These are phyloP conservation scores for Athelia sp. DNA, from an alignment of 1,284 basidiomycete genomes.

Conservation along the genomic window DNA sequence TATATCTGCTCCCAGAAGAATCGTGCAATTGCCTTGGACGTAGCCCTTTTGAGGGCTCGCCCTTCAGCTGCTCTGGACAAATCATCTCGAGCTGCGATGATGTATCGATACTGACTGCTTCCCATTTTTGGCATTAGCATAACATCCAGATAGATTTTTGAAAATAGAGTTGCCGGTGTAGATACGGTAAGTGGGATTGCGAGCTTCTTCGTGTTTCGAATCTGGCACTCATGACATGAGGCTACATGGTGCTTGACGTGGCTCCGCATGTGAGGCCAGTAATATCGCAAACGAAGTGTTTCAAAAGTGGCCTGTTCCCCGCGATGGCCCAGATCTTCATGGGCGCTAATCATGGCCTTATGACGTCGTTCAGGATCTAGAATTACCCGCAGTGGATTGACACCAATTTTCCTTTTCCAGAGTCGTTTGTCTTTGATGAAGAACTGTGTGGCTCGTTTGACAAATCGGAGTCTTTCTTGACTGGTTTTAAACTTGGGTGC, in stretches of 20 bases:
- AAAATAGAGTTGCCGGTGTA: conserved; percentile 22
- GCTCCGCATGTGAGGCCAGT: conserved; percentile 20
- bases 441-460: conserved; percentile 9
- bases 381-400: conserved; percentile 8
- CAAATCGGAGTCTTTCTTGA: conserved; percentile 2
- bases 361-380: conserved; percentile 4
- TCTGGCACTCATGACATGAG: conserved; percentile 33
- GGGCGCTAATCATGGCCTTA: conserved; percentile 9
- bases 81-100: conserved; percentile 21
- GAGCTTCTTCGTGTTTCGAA: conserved; percentile 18
- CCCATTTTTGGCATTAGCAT: conserved; percentile 18
- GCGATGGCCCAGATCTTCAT: conserved; percentile 22
- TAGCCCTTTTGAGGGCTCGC: conserved; percentile 17
- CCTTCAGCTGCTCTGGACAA: conserved; percentile 25
- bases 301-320: conserved; percentile 12
- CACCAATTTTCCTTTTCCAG: conserved; percentile 7
- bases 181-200: conserved; percentile 25
- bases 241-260: conserved; percentile 27
- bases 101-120: conserved; percentile 10
- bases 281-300: conserved; percentile 15
- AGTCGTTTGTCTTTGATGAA: conserved; percentile 7
- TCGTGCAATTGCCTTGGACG: conserved; percentile 13
- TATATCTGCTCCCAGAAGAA: conserved; percentile 28
- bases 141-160: conserved; percentile 26
- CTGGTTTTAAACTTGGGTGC: neutral